Evolutionary conservation across 192 early-diverging fungal genomes (phyloP).

Genomic region (Mycoemilia scoparia): DNA sequence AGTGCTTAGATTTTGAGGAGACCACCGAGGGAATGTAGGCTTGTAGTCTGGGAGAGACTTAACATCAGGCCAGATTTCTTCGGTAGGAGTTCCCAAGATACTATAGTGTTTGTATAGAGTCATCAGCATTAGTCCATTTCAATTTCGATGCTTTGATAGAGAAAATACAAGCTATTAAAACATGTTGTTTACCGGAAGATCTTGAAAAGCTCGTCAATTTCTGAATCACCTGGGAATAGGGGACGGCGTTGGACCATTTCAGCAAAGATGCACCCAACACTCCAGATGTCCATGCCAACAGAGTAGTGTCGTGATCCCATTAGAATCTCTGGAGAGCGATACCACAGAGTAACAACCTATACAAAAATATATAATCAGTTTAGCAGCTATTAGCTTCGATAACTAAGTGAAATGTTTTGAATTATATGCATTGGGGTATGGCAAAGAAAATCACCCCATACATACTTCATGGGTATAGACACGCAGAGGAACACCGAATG

Average conservation of each 20-base stretch:
- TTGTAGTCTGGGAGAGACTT: slow-evolving; percentile 67
- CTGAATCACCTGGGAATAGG: slow-evolving; percentile 77
- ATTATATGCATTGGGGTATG: not conserved
- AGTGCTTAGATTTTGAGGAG: slow-evolving; percentile 22
- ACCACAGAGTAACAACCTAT: slow-evolving; percentile 94
- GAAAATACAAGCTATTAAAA: slow-evolving; percentile 4
- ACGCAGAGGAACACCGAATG: slow-evolving; percentile 78
- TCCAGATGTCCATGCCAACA: slow-evolving; percentile 94
- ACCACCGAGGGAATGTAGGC: slow-evolving; percentile 56
- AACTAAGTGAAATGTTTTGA: not conserved
- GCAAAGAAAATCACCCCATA: too few relatives aligned
- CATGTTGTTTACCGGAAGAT: too few relatives aligned
- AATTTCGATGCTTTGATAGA: slow-evolving; percentile 1
- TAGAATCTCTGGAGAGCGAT: slow-evolving; percentile 87
- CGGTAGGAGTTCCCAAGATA: slow-evolving; percentile 64
- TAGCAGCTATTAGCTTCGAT: not conserved
- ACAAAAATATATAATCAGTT: slow-evolving; percentile 6
- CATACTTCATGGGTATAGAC: slow-evolving; percentile 91
- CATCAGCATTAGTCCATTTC: not conserved
- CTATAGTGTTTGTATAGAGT: not conserved
- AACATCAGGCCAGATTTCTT: slow-evolving; percentile 59
- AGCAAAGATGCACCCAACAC: slow-evolving; percentile 91
- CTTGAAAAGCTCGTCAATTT: slow-evolving; percentile 84
- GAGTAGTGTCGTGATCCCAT: slow-evolving; percentile 81
- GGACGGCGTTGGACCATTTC: slow-evolving; percentile 71